A percentile compares a stretch with the other conserved stretches of the same genome.
These are phyloP conservation scores for Cladosporium sp. DNA, from an alignment of 2,329 filamentous ascomycete species.

Conservation along the genomic window DNA sequence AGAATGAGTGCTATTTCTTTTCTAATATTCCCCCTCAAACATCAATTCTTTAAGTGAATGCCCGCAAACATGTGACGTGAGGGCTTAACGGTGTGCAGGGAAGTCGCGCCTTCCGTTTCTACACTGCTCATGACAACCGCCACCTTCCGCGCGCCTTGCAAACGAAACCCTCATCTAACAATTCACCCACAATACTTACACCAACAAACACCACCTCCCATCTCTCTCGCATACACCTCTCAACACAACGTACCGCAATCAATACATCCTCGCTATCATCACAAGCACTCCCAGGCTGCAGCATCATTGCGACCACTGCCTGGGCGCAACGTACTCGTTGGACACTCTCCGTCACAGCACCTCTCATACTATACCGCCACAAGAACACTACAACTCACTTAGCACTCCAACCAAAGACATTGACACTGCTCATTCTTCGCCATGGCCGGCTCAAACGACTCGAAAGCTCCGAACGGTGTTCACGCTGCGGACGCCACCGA, in stretches of 20 bases:
- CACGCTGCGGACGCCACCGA: not conserved
- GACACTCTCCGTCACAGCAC: not conserved
- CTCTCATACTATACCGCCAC: not conserved
- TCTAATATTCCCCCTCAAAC: too few relatives aligned
- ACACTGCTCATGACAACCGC: slow-evolving; percentile 3
- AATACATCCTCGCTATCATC: not conserved
- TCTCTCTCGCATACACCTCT: not conserved
- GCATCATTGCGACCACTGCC: slow-evolving; percentile 12
- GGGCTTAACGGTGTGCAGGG: not conserved
- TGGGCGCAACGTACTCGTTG: not conserved
- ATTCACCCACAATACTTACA: not conserved
- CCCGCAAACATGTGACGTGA: slow-evolving; percentile 1
- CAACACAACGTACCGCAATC: not conserved
- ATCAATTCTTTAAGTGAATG: not conserved
- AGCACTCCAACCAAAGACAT: not conserved
- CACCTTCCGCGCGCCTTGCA: slow-evolving; percentile 3
- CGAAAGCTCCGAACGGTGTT: not conserved
- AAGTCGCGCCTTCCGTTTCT: slow-evolving; percentile 18
- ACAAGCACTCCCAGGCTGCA: not conserved
- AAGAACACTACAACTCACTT: too few relatives aligned
- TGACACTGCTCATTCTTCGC: not conserved
- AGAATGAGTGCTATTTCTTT: too few relatives aligned
- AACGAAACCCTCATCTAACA: not conserved
- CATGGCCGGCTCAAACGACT: slow-evolving; percentile 14
- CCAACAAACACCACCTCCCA: not conserved